A percentile compares a stretch with the other conserved stretches of the same genome.
These are phyloP conservation scores for Lentinula lateritia DNA, from an alignment of 768 basidiomycete genomes.

Conservation along the genomic window DNA sequence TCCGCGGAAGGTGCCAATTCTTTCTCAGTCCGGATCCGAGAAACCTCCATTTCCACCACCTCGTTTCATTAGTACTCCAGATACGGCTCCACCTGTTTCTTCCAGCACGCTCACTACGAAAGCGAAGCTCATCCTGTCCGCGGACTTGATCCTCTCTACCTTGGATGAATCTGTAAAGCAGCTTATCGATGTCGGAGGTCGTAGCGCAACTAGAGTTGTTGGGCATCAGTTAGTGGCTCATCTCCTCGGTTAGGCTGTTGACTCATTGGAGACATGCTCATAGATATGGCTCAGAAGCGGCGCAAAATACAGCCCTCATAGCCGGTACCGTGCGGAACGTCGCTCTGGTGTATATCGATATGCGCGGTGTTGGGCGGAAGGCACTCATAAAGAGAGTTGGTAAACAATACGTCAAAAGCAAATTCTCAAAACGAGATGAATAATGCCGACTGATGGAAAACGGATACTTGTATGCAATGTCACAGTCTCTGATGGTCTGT, in stretches of 20 bases:
- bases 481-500: too few relatives aligned
- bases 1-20: constrained; percentile 6
- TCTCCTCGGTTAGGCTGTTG: neutral
- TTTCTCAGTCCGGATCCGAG: neutral
- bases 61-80: constrained; percentile 12
- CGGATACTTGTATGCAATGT: too few relatives aligned
- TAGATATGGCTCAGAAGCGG: constrained; percentile 62
- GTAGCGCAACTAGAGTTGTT: constrained; percentile 42
- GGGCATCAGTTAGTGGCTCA: constrained; percentile 46
- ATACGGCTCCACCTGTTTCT: constrained; percentile 27
- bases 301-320: constrained; percentile 49
- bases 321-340: constrained; percentile 68
- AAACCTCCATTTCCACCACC: constrained; percentile 16
- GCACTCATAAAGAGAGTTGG: constrained; percentile 64
- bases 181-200: constrained; percentile 44
- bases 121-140: constrained; percentile 51
- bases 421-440: neutral
- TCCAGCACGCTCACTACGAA: constrained; percentile 34
- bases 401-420: constrained; percentile 48
- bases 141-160: constrained; percentile 62
- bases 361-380: constrained; percentile 63
- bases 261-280: neutral
- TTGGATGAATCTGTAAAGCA: constrained; percentile 53
- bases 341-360: constrained; percentile 72
- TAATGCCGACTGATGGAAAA: too few relatives aligned